A percentile compares a stretch with the other conserved stretches of the same genome.
These are phyloP conservation scores for Platanthera guangdongensis DNA, from an alignment of 106 monocot species.

Conservation along the genomic window DNA sequence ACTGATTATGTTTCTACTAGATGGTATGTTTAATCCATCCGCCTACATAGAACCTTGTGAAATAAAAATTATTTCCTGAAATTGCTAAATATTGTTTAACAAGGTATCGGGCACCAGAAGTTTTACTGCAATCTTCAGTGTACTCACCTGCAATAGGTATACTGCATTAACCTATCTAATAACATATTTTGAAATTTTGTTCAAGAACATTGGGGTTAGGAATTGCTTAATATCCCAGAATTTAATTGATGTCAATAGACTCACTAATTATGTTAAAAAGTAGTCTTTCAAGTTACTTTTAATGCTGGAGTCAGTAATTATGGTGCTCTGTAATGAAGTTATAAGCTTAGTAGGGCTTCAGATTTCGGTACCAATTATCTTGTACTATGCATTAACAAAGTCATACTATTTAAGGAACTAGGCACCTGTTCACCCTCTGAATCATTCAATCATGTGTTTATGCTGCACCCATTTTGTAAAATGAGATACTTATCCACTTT, in stretches of 20 bases:
- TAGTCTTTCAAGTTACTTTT: neutral
- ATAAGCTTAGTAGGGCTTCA: neutral
- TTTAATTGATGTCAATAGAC: neutral
- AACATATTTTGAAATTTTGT: neutral
- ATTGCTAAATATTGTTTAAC: conserved; percentile 9
- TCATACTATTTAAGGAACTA: neutral
- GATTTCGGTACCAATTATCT: neutral
- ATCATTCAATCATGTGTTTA: neutral
- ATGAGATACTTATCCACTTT: too few species aligned
- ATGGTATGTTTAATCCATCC: conserved; percentile 49
- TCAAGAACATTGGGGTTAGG: neutral
- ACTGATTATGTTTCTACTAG: conserved; percentile 98
- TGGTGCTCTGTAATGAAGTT: neutral
- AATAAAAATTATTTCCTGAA: neutral
- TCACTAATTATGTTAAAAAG: neutral
- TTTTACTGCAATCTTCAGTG: conserved; percentile 53
- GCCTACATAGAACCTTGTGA: neutral
- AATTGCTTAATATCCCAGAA: neutral
- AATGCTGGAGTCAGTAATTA: neutral
- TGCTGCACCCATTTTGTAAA: neutral
- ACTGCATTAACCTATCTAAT: neutral
- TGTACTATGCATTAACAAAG: neutral
- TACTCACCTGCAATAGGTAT: conserved; percentile 88
- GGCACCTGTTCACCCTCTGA: neutral
- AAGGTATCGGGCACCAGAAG: conserved; percentile 97